Evolutionary conservation across 1,284 basidiomycete species (phyloP).

Genomic region (Erythrobasidium hasegawianum): DNA sequence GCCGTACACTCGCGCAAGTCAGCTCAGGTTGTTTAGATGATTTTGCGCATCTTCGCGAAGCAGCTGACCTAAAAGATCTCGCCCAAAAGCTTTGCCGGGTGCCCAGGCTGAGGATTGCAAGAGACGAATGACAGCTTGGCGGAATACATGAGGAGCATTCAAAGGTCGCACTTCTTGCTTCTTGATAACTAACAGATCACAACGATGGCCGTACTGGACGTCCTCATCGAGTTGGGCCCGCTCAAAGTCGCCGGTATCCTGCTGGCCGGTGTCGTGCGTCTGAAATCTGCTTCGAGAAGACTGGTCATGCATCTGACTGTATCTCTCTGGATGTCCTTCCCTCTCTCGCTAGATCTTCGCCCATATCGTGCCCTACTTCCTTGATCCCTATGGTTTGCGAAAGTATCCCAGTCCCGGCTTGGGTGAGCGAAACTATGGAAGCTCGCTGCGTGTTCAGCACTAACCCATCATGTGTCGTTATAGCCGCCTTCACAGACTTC

Average conservation of each 20-base stretch:
- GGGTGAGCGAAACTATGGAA: background rate
- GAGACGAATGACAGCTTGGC: too few species aligned
- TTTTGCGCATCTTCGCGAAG: too few species aligned
- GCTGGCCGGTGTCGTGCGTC: slow-evolving; percentile 22
- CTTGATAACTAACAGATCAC: background rate
- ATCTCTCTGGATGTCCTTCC: background rate
- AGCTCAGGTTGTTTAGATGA: too few species aligned
- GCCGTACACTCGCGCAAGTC: too few species aligned
- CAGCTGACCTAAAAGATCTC: too few species aligned
- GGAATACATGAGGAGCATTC: background rate
- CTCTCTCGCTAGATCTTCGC: slow-evolving; percentile 21
- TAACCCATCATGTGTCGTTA: background rate
- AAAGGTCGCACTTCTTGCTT: background rate
- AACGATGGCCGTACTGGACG: slow-evolving; percentile 23
- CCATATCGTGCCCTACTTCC: slow-evolving; percentile 27
- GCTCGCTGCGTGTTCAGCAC: background rate
- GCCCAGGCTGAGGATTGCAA: too few species aligned
- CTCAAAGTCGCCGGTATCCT: slow-evolving; percentile 18
- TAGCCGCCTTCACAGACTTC: slow-evolving; percentile 29
- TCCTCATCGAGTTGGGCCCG: slow-evolving; percentile 4
- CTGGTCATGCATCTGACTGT: slow-evolving; percentile 2
- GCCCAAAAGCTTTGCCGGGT: too few species aligned
- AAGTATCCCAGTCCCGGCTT: slow-evolving; percentile 25
- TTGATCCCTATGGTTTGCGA: slow-evolving; percentile 24
- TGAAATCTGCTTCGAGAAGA: background rate